Base-by-base conservation (phyloP, 768 basidiomycete species). In the Psilocybe sp. region DNA sequence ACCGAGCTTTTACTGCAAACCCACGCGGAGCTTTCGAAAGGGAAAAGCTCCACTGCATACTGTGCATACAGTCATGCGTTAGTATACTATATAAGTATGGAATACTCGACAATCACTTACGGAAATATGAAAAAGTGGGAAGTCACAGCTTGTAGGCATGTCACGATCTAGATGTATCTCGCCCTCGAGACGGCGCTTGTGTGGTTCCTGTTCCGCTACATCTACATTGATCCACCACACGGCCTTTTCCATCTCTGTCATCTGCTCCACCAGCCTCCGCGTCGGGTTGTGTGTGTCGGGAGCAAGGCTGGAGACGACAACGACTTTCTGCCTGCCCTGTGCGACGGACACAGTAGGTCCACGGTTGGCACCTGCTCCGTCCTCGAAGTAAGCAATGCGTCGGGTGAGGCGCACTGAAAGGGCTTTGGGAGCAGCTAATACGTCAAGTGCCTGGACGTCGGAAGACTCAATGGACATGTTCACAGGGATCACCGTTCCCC, bases 401-500 rank as follows among this genome's bases (percentile, higher is more conserved):
- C 69, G 66, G 10, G 57, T 46, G 12, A 73, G 64, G 44, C 58
- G 58, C 14, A 71, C 50, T 6, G 45, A 45, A 23, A 69, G 50
- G 6, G 62, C 55, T 4, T 59, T 52, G 1, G 65, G 66, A 3
- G 58, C 49, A 12, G 63, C 59, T 5, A 71, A 57, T 0, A 61
- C 44, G 20, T 70, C 69, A 15, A 73, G 64, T 1, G 60, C 68
- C 19, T 67, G 58, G 3, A 49, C 20, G 47, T 72, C 62, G 2
- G 49, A 47, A 52, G 68, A 63, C 19, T 60, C 53, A 19, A 74
- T 51, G 15, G 58, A 53, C 4, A 74, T 40, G 39, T 64, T 58
- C 44, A 66, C 68, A 9, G 74, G 72, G 18, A 76, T 66, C n/a
- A 69, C 58, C 2, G 70, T 61, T 8, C 73, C 74, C 33, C 73